These are phyloP conservation scores for Beta lomatogona DNA, from an alignment of 179 eudicot genomes.

Conservation along the genomic window DNA sequence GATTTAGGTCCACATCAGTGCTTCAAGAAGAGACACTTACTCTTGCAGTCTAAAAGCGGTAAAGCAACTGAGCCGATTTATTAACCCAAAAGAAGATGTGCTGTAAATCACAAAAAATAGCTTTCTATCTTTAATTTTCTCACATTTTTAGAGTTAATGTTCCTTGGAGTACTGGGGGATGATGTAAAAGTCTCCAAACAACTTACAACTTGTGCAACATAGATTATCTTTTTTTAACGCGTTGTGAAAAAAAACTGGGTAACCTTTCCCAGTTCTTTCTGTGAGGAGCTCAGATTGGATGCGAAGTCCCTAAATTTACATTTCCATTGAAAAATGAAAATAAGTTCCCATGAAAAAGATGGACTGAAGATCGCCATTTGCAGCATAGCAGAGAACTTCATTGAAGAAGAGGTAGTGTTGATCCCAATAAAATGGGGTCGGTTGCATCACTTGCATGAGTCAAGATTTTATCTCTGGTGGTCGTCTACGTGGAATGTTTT, in stretches of 20 bases:
- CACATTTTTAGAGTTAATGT: neutral
- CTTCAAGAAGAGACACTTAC: neutral
- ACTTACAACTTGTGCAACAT: neutral
- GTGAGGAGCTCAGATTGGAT: neutral
- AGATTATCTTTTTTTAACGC: too few relatives aligned
- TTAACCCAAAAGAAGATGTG: neutral
- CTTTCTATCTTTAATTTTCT: neutral
- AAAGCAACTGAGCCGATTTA: neutral
- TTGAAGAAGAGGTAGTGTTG: neutral
- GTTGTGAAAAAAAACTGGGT: neutral
- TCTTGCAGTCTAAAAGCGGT: constrained; percentile 11
- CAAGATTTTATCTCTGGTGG: too few relatives aligned
- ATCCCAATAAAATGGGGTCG: too few relatives aligned
- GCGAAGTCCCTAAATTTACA: neutral
- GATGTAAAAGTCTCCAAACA: neutral
- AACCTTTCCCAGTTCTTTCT: neutral
- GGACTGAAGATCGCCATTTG: neutral
- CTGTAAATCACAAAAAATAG: neutral
- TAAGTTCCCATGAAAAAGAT: too few relatives aligned
- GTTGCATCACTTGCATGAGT: too few relatives aligned
- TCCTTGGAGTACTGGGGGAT: neutral
- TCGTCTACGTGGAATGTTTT: too few relatives aligned
- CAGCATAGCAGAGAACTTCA: neutral
- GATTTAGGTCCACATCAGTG: constrained; percentile 12
- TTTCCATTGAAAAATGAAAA: neutral